Percentiles rank a stretch among this genome's conserved stretches.
Conservation (phyloP, 148 eudicot genomes). For the Gaultheria prostrata region DNA sequence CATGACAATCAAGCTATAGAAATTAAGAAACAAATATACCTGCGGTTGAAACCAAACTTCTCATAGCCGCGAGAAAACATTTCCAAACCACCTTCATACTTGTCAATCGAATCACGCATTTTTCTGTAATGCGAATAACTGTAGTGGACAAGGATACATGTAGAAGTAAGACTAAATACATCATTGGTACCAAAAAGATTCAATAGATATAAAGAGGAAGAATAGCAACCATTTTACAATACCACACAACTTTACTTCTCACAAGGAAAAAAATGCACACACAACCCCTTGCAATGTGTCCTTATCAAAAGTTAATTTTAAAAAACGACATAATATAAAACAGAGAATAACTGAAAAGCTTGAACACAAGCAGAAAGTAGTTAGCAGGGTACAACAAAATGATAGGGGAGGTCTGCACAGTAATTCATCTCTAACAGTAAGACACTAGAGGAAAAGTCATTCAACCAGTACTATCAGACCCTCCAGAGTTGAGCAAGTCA, state of each 20-base stretch:
- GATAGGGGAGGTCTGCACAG: neutral
- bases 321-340: neutral
- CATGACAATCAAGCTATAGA: neutral
- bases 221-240: neutral
- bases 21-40: slow-evolving; percentile 38
- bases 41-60: slow-evolving; percentile 79
- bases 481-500: neutral
- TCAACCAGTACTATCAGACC: neutral
- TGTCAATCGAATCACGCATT: slow-evolving; percentile 82
- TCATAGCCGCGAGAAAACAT: slow-evolving; percentile 91
- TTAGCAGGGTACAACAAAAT: neutral
- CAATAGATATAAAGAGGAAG: neutral
- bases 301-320: neutral
- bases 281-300: neutral
- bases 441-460: neutral
- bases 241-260: neutral
- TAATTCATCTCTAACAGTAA: neutral
- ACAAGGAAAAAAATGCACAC: neutral
- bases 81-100: slow-evolving; percentile 87
- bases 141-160: slow-evolving; percentile 12
- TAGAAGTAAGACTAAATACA: neutral
- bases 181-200: slow-evolving; percentile 4
- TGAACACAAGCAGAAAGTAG: neutral
- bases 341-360: neutral
- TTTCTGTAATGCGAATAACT: slow-evolving; percentile 69